These are phyloP conservation scores for Linum trigynum DNA, from an alignment of 345 rosid genomes.

Conservation along the genomic window DNA sequence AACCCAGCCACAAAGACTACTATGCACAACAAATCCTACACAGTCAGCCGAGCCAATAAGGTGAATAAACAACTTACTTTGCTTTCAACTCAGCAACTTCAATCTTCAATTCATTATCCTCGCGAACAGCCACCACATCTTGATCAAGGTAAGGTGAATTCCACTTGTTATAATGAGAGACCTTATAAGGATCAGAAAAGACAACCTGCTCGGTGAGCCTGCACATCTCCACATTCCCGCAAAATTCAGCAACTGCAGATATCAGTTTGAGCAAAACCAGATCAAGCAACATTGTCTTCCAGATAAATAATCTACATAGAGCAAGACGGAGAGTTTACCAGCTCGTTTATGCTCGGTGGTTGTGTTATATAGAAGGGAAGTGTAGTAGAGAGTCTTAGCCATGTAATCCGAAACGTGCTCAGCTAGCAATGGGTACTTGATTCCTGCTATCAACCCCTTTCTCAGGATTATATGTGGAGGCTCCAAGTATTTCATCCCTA, in stretches of 20 bases:
- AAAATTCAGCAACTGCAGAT: slow-evolving; percentile 80
- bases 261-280: slow-evolving; percentile 16
- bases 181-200: slow-evolving; percentile 85
- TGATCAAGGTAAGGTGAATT: slow-evolving; percentile 77
- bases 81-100: slow-evolving; percentile 84
- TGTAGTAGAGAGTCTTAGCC: slow-evolving; percentile 74
- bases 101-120: slow-evolving; percentile 60
- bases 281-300: slow-evolving; percentile 1
- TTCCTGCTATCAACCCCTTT: slow-evolving; percentile 83
- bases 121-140: slow-evolving; percentile 71
- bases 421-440: slow-evolving; percentile 63
- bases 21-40: background rate
- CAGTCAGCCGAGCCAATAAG: no score
- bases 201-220: slow-evolving; percentile 92
- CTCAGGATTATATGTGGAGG: slow-evolving; percentile 91
- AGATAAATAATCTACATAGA: background rate
- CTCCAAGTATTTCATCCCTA: slow-evolving; percentile 85
- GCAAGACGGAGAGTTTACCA: slow-evolving; percentile 26
- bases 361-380: slow-evolving; percentile 62
- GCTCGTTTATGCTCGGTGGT: slow-evolving; percentile 72
- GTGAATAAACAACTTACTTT: slow-evolving; percentile 33
- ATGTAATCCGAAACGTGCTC: slow-evolving; percentile 74
- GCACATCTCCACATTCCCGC: slow-evolving; percentile 90
- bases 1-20: background rate
- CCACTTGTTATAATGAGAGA: slow-evolving; percentile 65